Conservation (phyloP, 768 basidiomycete genomes). For the Termitomyces sp. region DNA sequence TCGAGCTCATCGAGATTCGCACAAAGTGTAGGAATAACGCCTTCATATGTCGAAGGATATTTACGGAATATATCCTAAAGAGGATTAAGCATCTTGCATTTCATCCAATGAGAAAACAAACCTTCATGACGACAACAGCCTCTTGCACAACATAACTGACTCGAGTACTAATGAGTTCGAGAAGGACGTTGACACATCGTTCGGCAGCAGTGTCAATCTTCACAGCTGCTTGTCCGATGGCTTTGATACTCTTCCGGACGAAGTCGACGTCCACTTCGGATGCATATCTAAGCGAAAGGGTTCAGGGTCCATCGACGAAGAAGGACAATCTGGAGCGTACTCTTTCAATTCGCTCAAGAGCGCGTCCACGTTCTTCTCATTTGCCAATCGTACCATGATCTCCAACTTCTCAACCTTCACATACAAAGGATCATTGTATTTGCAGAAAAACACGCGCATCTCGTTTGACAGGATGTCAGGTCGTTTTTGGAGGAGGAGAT, state of each 20-base stretch:
- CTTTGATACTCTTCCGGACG: slow-evolving; percentile 90
- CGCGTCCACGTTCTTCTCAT: slow-evolving; percentile 91
- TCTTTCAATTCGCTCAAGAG: slow-evolving; percentile 94
- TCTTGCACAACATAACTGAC: slow-evolving; percentile 99
- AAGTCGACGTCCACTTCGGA: slow-evolving; percentile 99
- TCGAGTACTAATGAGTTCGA: slow-evolving; percentile 89
- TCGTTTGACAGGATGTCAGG: slow-evolving; percentile 89
- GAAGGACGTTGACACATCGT: slow-evolving; percentile 88
- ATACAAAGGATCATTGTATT: slow-evolving; percentile 99
- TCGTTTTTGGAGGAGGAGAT: slow-evolving; percentile 91
- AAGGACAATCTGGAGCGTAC: slow-evolving; percentile 41
- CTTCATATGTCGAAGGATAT: slow-evolving; percentile 95
- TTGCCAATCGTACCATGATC: slow-evolving; percentile 94
- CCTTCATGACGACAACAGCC: slow-evolving; percentile 99
- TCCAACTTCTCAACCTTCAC: slow-evolving; percentile 98
- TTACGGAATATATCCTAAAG: slow-evolving; percentile 93
- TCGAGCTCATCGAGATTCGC: slow-evolving; percentile 95
- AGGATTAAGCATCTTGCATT: not conserved
- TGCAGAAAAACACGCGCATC: slow-evolving; percentile 99
- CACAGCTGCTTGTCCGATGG: slow-evolving; percentile 95
- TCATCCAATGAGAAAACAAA: slow-evolving; percentile 20
- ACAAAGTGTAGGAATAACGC: slow-evolving; percentile 92
- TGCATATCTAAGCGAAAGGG: slow-evolving; percentile 62
- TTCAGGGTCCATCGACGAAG: not conserved
- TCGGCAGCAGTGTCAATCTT: slow-evolving; percentile 93